Conservation (phyloP, 805 yeast genomes). For the Suhomyces faveliae region DNA sequence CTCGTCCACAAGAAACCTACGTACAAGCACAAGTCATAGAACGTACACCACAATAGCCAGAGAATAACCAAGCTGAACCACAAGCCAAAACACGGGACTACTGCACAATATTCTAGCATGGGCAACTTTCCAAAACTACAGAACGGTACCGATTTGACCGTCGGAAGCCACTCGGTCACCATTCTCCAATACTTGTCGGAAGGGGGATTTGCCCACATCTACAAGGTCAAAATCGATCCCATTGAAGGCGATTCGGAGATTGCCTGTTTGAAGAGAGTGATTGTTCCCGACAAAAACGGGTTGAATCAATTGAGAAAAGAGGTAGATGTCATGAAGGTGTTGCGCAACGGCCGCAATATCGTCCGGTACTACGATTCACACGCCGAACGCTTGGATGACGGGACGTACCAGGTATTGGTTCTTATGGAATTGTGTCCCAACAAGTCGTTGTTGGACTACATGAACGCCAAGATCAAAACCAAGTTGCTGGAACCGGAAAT, state of each 20-base stretch:
- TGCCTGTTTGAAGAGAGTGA: conserved; percentile 72
- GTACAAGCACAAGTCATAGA: too few species aligned
- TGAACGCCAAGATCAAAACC: conserved; percentile 81
- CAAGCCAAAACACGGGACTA: too few species aligned
- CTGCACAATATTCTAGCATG: conserved; percentile 15
- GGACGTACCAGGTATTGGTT: conserved; percentile 78
- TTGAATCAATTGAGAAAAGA: conserved; percentile 65
- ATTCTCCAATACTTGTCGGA: conserved; percentile 38
- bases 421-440: conserved; percentile 93
- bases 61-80: too few species aligned
- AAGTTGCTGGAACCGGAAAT: conserved; percentile 78
- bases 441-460: conserved; percentile 81
- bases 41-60: too few species aligned
- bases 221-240: conserved; percentile 58
- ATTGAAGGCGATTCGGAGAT: conserved; percentile 42
- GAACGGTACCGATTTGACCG: conserved; percentile 39
- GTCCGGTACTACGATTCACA: conserved; percentile 75
- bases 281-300: conserved; percentile 70
- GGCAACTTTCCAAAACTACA: conserved; percentile 31
- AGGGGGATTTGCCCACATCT: conserved; percentile 82
- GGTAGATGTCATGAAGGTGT: conserved; percentile 74
- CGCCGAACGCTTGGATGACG: conserved; percentile 57
- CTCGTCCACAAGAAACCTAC: neutral
- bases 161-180: conserved; percentile 40
- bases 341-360: conserved; percentile 55